Conservation (phyloP, 139 green algal genomes). For the Chlorella sp. region DNA sequence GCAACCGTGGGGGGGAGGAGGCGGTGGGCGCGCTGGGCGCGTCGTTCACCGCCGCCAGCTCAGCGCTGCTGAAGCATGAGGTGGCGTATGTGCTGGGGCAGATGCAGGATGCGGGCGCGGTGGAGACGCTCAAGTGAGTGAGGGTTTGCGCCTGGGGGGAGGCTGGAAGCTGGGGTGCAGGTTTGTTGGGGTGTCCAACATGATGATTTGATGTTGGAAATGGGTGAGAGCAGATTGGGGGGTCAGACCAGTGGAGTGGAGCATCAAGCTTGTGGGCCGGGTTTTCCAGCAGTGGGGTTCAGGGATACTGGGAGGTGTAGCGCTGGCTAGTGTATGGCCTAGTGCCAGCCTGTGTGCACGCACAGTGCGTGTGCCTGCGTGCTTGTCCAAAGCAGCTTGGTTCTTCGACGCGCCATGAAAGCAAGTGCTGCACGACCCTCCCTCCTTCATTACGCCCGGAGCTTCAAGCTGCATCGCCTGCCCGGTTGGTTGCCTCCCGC, state of each 20-base stretch:
- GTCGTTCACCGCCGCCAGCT: conserved; percentile 52
- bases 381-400: no score
- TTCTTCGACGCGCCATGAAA: no score
- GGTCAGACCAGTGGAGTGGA: no score
- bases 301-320: no score
- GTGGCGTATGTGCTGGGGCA: conserved; percentile 98
- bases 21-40: conserved; percentile 78
- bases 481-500: neutral
- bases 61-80: conserved; percentile 94
- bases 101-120: conserved; percentile 83
- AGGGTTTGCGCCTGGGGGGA: neutral
- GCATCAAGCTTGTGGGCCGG: neutral
- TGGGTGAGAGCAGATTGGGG: no score
- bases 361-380: no score
- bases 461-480: neutral
- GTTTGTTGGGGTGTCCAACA: no score
- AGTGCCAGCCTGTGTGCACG: no score
- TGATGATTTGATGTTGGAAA: neutral
- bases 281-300: neutral
- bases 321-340: no score
- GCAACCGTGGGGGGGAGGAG: conserved; percentile 85
- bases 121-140: conserved; percentile 55
- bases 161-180: neutral
- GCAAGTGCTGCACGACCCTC: no score
- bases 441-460: no score